phyloP scores from a whole-genome alignment of 768 basidiomycete genomes.

The Podaxis rugospora region DNA sequence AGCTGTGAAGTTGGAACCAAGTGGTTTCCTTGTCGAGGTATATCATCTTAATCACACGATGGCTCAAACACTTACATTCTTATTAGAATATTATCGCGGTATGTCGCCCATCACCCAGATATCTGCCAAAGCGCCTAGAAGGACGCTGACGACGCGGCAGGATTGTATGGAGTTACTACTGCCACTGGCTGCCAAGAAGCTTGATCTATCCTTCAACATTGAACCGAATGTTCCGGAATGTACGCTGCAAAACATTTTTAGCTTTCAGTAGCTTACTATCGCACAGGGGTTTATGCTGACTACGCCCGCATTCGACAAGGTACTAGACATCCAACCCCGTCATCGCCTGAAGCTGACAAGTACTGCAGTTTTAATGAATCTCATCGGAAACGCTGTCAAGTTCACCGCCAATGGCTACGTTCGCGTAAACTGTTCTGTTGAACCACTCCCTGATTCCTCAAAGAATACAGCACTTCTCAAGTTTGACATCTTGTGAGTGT shows the following conservation, averaged over 20 bases:
- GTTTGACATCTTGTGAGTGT: constrained; percentile 58
- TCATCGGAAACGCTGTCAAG: constrained; percentile 75
- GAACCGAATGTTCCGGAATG: constrained; percentile 62
- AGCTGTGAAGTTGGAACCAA: constrained; percentile 70
- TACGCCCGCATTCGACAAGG: constrained; percentile 74
- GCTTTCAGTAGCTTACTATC: neutral
- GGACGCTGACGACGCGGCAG: constrained; percentile 25
- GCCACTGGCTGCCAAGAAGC: constrained; percentile 71
- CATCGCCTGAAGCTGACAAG: neutral
- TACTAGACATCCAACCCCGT: constrained; percentile 16
- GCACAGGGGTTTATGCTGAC: constrained; percentile 63
- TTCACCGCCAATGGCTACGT: constrained; percentile 66
- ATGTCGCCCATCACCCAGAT: constrained; percentile 14
- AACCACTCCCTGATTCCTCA: constrained; percentile 27
- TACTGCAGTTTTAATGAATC: constrained; percentile 62
- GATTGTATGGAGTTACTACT: constrained; percentile 76
- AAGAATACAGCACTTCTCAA: constrained; percentile 49
- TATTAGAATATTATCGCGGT: constrained; percentile 62
- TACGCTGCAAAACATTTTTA: constrained; percentile 22
- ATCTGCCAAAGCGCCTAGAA: neutral
- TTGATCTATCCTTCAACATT: constrained; percentile 72
- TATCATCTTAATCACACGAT: constrained; percentile 7
- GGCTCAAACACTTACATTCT: neutral
- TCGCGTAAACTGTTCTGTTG: constrained; percentile 56
- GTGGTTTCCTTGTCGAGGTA: constrained; percentile 62